Evolutionary conservation across 176 grass and related monocot species (phyloP).

Genomic region (Areca catechu): DNA sequence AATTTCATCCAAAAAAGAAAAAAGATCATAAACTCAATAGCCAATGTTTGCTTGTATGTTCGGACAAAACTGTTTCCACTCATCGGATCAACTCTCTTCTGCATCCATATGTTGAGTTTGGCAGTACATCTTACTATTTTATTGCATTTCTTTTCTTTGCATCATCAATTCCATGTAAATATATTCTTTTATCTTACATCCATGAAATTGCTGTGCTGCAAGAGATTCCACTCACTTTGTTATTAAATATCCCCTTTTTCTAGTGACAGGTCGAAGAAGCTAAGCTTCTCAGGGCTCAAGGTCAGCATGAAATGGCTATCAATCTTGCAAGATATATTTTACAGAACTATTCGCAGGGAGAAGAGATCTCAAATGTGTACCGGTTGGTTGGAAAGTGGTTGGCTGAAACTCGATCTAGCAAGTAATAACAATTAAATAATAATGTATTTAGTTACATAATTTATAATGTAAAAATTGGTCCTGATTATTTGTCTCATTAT

Average conservation of each 20-base stretch:
- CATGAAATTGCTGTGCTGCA: not conserved
- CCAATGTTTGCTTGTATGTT: too few relatives aligned
- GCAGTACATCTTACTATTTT: too few relatives aligned
- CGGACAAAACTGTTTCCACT: too few relatives aligned
- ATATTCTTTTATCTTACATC: too few relatives aligned
- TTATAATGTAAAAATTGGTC: too few relatives aligned
- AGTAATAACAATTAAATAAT: conserved; percentile 31
- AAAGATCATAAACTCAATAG: too few relatives aligned
- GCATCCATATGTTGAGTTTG: too few relatives aligned
- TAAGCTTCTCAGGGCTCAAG: conserved; percentile 88
- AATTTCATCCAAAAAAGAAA: too few relatives aligned
- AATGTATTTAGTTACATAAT: too few relatives aligned
- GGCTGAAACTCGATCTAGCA: conserved; percentile 97
- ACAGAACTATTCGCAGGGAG: conserved; percentile 54
- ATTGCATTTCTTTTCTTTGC: too few relatives aligned
- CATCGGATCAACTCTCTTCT: too few relatives aligned
- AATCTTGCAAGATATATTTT: conserved; percentile 72
- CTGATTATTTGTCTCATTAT: not conserved
- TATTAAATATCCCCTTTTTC: conserved; percentile 7
- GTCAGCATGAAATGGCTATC: conserved; percentile 86
- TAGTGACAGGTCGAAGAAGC: conserved; percentile 65
- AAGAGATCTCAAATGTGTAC: conserved; percentile 65
- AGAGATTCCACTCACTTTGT: not conserved
- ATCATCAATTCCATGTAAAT: too few relatives aligned
- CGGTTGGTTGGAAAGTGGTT: conserved; percentile 91